Evolutionary conservation across 1,139 yeast genomes (phyloP), one percentile per base, ranked within the genome.

Genomic region (Lodderomyces theae): DNA sequence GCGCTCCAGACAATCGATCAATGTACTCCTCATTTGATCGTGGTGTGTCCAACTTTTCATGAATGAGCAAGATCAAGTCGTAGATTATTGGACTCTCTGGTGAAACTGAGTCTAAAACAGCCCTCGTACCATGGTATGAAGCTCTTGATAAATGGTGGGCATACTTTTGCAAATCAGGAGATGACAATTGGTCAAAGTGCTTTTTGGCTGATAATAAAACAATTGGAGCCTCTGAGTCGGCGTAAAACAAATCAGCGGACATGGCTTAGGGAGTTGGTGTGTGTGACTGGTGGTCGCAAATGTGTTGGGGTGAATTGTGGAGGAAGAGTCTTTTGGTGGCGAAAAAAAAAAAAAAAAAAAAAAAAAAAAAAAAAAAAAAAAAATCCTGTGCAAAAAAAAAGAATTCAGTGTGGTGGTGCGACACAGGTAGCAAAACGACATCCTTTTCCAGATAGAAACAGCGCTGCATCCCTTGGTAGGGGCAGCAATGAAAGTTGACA

Each of bases 71-170:
- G 39, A 88, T 74, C 56, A 86, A 66, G 51, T 87, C 90, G 55
- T 71, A 86, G 45, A 87, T 84, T 18, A 60, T 58, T 59, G 87
- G 95, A 50, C 89, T 79, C 57, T 87, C 95, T 15, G 84, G 84
- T 10, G 92, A 83, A n/a, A 87, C 94, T 37, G 89, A 87, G 53
- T 95, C 71, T 46, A 86, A 68, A 2, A 86, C 86, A 3, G 82
- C 87, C 49, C 94, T 71, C 10, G 92, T 74, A 30, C 96, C 96
- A 64, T 79, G 78, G 58, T 85, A 92, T 32, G 90, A 79, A 3
- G 95, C 96, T 52, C 84, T 77, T 19, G 88, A 79, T 61, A 87
- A 78, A 58, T 80, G 82, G 62, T 88, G 96, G 18, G 96, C 95
- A 56, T 88, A 88, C 39, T 69, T 65, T 51, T 77, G 74, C 19